These are phyloP conservation scores for Zygotorulaspora florentina DNA, from an alignment of 805 yeast genomes.

Conservation along the genomic window DNA sequence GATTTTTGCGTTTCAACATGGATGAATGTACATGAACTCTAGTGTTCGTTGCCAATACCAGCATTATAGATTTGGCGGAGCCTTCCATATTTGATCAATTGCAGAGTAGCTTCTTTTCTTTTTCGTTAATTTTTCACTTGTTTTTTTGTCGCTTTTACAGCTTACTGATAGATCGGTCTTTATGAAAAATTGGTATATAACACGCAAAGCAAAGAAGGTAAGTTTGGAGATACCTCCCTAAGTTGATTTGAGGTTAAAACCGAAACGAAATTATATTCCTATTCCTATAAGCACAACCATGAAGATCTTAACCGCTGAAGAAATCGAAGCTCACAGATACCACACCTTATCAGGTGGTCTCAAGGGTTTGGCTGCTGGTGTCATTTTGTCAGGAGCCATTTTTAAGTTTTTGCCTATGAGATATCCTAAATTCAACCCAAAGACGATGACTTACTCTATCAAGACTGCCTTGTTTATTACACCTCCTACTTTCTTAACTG, in stretches of 20 bases:
- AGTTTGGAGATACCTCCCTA: neutral
- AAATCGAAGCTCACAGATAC: constrained; percentile 58
- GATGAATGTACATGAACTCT: neutral
- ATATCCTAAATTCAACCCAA: constrained; percentile 42
- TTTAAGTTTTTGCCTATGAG: constrained; percentile 47
- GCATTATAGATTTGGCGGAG: neutral
- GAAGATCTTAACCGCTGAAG: constrained; percentile 67
- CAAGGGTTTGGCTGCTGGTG: constrained; percentile 57
- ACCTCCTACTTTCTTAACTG: constrained; percentile 60
- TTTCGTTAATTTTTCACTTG: neutral
- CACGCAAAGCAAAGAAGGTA: neutral
- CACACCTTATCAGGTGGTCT: constrained; percentile 57
- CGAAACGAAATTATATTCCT: no score
- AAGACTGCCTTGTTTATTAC: constrained; percentile 62
- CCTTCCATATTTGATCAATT: neutral
- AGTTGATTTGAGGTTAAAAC: no score
- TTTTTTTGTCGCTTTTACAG: neutral
- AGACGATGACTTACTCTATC: constrained; percentile 49
- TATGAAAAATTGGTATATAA: neutral
- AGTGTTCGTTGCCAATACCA: neutral
- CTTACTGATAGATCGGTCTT: neutral
- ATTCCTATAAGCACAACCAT: constrained; percentile 34
- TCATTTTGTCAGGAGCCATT: constrained; percentile 50
- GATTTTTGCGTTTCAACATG: neutral
- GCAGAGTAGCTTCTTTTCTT: neutral